These are phyloP conservation scores for Teratosphaeriaceae sp. DNA, from an alignment of 2,329 filamentous ascomycete genomes.

Conservation along the genomic window DNA sequence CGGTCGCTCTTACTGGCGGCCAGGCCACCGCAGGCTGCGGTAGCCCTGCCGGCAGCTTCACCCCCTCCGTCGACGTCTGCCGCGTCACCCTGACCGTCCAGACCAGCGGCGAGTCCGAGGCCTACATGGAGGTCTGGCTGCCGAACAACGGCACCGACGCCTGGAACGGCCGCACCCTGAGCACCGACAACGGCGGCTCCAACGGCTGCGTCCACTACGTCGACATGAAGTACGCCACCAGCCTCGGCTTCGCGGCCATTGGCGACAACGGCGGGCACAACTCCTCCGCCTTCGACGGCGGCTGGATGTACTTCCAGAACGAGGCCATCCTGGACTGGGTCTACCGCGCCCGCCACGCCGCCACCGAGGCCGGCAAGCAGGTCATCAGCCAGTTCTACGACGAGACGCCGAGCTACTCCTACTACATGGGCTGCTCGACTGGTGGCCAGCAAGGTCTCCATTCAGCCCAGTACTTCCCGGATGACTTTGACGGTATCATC, in stretches of 20 bases:
- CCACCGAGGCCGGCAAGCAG: slow-evolving; percentile 27
- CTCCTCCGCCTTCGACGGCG: slow-evolving; percentile 25
- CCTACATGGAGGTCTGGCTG: slow-evolving; percentile 42
- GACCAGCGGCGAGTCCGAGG: slow-evolving; percentile 33
- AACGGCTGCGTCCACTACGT: slow-evolving; percentile 28
- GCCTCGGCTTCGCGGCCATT: slow-evolving; percentile 28
- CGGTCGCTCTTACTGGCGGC: slow-evolving; percentile 17
- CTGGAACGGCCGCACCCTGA: slow-evolving; percentile 31
- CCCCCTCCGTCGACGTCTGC: slow-evolving; percentile 32
- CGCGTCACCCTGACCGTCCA: slow-evolving; percentile 35
- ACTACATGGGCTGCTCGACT: slow-evolving; percentile 44
- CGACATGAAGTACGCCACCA: slow-evolving; percentile 27
- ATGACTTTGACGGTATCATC: slow-evolving; percentile 45
- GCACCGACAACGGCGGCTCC: slow-evolving; percentile 30
- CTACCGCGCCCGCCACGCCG: slow-evolving; percentile 27
- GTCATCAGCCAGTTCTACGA: slow-evolving; percentile 33
- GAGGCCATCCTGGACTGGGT: slow-evolving; percentile 28
- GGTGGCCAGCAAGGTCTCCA: slow-evolving; percentile 45
- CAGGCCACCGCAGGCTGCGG: slow-evolving; percentile 20
- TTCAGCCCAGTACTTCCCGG: slow-evolving; percentile 38
- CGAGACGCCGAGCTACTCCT: slow-evolving; percentile 34
- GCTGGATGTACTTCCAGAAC: slow-evolving; percentile 24
- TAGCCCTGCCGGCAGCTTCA: slow-evolving; percentile 7
- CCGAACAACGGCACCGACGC: slow-evolving; percentile 25
- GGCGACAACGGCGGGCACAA: slow-evolving; percentile 31